These are phyloP conservation scores for Lipomyces mesembrius DNA, from an alignment of 805 yeast genomes.

Conservation along the genomic window DNA sequence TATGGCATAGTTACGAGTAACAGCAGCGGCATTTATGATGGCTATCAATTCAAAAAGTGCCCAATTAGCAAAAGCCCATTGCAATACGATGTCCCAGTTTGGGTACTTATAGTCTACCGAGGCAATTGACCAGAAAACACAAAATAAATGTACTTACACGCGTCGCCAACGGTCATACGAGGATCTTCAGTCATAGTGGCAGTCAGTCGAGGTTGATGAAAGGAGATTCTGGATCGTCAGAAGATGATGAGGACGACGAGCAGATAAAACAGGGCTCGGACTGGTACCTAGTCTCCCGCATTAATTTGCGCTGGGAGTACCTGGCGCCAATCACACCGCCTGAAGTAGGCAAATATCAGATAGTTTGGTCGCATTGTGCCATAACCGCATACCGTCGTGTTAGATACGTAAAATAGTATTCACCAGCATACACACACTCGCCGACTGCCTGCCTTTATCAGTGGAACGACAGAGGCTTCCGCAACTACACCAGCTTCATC, in stretches of 20 bases:
- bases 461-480: background rate
- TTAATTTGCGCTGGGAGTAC: constrained; percentile 9
- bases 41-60: constrained; percentile 26
- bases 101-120: background rate
- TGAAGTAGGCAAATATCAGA: constrained; percentile 6
- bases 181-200: constrained; percentile 37
- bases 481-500: background rate
- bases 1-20: constrained; percentile 39
- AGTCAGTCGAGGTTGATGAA: background rate
- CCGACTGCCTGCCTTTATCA: background rate
- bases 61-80: background rate
- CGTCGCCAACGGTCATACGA: constrained; percentile 37
- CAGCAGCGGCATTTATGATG: constrained; percentile 40
- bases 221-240: constrained; percentile 5
- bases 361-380: background rate
- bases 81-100: background rate
- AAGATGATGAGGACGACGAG: constrained; percentile 8
- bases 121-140: background rate
- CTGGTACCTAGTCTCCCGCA: constrained; percentile 5
- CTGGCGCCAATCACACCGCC: constrained; percentile 28
- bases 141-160: constrained; percentile 31
- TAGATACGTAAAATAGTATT: background rate
- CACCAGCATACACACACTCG: too few relatives aligned
- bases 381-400: background rate
- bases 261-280: constrained; percentile 11